Conservation (phyloP, 129 eudicot species). For the Lonicera japonica region DNA sequence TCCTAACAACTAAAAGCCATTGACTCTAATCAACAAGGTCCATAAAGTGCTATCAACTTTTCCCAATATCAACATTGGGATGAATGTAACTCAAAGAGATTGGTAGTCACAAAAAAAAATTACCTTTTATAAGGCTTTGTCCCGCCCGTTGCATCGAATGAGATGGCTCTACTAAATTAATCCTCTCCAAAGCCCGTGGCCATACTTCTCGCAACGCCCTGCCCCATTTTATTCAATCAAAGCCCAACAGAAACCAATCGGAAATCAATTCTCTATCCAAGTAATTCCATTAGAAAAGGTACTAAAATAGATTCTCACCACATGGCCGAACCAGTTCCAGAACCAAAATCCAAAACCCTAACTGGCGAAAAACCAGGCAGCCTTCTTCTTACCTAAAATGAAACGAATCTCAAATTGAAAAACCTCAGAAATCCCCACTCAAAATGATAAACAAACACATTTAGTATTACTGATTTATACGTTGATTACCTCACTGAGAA, state of each 20-base stretch:
- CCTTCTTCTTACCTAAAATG: slow-evolving; percentile 70
- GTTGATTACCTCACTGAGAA: slow-evolving; percentile 65
- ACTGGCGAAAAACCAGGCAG: slow-evolving; percentile 71
- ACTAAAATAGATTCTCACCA: slow-evolving; percentile 50
- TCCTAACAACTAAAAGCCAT: no score
- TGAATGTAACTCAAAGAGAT: not conserved
- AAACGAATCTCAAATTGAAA: not conserved
- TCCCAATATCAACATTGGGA: not conserved
- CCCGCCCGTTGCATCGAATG: slow-evolving; percentile 98
- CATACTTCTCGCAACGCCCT: slow-evolving; percentile 98
- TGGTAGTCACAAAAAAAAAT: not conserved
- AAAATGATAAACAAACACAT: not conserved
- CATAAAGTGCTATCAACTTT: not conserved
- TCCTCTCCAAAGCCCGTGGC: slow-evolving; percentile 60
- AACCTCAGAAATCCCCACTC: not conserved
- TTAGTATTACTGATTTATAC: no score
- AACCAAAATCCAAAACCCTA: slow-evolving; percentile 92
- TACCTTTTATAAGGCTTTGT: slow-evolving; percentile 69
- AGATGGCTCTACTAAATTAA: slow-evolving; percentile 85
- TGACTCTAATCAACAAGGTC: not conserved
- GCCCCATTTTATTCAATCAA: slow-evolving; percentile 18
- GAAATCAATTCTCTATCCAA: slow-evolving; percentile 3
- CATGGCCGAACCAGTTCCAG: slow-evolving; percentile 94
- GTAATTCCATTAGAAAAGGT: not conserved
- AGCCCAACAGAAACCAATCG: slow-evolving; percentile 8